phyloP scores from a whole-genome alignment of 495 filamentous ascomycete genomes.

The Penicillium malachiteum region DNA sequence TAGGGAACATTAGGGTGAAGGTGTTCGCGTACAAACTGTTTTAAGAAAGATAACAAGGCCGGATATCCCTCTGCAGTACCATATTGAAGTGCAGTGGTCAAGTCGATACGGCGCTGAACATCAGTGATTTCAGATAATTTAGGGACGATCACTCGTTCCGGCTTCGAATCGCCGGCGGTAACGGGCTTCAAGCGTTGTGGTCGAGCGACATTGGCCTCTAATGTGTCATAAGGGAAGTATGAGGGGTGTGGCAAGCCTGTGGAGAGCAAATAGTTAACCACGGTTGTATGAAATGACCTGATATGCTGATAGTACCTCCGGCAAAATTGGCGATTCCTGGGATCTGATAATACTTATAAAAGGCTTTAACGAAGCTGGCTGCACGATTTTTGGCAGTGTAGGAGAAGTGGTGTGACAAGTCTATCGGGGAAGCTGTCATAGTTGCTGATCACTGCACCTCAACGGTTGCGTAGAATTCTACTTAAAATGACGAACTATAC shows the following conservation, averaged over 20 bases:
- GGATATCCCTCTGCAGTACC: constrained; percentile 74
- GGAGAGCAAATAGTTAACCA: constrained; percentile 3
- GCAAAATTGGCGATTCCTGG: constrained; percentile 85
- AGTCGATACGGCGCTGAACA: constrained; percentile 66
- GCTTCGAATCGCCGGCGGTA: constrained; percentile 43
- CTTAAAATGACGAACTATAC: neutral
- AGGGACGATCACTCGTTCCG: constrained; percentile 65
- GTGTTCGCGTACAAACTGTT: constrained; percentile 71
- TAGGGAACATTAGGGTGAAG: constrained; percentile 84
- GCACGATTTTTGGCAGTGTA: constrained; percentile 61
- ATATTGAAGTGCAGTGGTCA: constrained; percentile 83
- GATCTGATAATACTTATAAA: constrained; percentile 82
- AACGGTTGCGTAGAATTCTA: constrained; percentile 23
- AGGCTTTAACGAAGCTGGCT: constrained; percentile 66
- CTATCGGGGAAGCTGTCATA: constrained; percentile 51
- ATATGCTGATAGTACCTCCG: constrained; percentile 59
- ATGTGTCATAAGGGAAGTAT: constrained; percentile 88
- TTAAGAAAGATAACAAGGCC: constrained; percentile 70
- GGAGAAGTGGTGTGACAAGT: constrained; percentile 79
- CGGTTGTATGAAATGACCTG: neutral
- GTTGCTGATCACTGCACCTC: constrained; percentile 19
- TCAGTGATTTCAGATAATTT: constrained; percentile 57
- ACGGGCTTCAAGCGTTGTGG: constrained; percentile 71
- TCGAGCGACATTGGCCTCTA: constrained; percentile 75
- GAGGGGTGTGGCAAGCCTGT: constrained; percentile 73